phyloP scores from a whole-genome alignment of 495 filamentous ascomycete species.

The Gamarada debralockiae region DNA sequence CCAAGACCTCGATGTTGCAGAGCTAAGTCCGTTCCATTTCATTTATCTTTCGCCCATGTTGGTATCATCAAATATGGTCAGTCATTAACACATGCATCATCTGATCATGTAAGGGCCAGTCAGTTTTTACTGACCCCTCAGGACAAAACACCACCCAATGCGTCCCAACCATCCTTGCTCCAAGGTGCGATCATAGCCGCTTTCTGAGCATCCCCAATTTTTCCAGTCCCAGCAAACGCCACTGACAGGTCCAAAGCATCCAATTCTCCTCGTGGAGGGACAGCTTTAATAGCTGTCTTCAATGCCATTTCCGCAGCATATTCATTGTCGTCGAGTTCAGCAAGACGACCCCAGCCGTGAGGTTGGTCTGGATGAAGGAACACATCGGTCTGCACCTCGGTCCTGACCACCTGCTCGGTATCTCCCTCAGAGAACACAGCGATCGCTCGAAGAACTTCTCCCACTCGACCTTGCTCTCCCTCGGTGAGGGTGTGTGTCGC shows the following conservation, averaged over 20 bases:
- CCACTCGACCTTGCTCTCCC: slow-evolving; percentile 40
- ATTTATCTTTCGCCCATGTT: too few species aligned
- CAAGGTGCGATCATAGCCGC: slow-evolving; percentile 82
- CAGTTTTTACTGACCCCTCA: slow-evolving; percentile 17
- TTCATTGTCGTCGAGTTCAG: slow-evolving; percentile 38
- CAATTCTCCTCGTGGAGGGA: slow-evolving; percentile 66
- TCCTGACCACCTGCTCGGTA: slow-evolving; percentile 32
- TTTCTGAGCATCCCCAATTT: slow-evolving; percentile 66
- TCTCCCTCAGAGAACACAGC: slow-evolving; percentile 31
- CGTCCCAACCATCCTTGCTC: slow-evolving; percentile 31
- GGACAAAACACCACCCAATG: slow-evolving; percentile 17
- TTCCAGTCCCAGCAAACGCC: slow-evolving; percentile 74
- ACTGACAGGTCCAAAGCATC: slow-evolving; percentile 64
- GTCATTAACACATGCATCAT: neutral
- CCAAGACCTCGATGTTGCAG: too few species aligned
- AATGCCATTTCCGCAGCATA: slow-evolving; percentile 78
- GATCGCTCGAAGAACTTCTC: slow-evolving; percentile 42
- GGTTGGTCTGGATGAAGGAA: slow-evolving; percentile 74
- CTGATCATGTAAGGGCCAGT: neutral
- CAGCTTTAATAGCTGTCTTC: slow-evolving; percentile 65
- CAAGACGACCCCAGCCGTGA: slow-evolving; percentile 72
- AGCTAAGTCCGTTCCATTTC: too few species aligned
- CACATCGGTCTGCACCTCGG: slow-evolving; percentile 63
- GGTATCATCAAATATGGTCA: too few species aligned
- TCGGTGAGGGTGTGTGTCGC: slow-evolving; percentile 50